Base-by-base conservation (phyloP, 2,329 filamentous ascomycete species). In the Penicillium expansum region DNA sequence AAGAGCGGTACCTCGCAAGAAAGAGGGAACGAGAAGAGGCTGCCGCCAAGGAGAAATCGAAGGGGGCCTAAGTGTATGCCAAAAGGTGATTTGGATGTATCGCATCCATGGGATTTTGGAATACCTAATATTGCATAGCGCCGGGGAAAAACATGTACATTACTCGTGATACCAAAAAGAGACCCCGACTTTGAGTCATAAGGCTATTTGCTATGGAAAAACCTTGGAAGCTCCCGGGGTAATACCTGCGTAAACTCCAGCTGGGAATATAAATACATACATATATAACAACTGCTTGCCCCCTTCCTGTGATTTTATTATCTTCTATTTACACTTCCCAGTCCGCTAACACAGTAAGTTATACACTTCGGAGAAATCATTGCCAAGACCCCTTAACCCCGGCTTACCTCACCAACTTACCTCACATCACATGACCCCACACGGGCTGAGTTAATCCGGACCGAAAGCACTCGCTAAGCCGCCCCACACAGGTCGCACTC, bases 1-100 rank as follows among this genome's bases (percentile, higher is more conserved):
- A 80, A 63, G 85, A 86, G 68, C 76, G 85, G 43, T 87, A 85
- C 67, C 68, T 87, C 64, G 82, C 83, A 51, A 74, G 84, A 61
- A 86, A 86, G 75, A 79, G 73, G 59, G 83, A 86, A 59, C 69
- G 73, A 35, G 74, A 76, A 57, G 76, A 76, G 52, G 71, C 71
- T n/a, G 69, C 69, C 33, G 65, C 64, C 13, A 66, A 67, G 47
- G 63, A 50, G 27, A 70, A 70, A 53, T 59, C 54, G 29, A 52
- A 54, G 51, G 50, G 43, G 8, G 14, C 38, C 9, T 51, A 24
- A 41, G 32, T 42, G 33, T 45, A 43, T 38, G 10, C 41, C 10
- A 22, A 35, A 35, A 10, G 5, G 16, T 20, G 30, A 9, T 6
- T 24, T 43, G 29, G 43, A 33, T 47, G 18, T 37, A 11, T 37